phyloP scores from a whole-genome alignment of 768 basidiomycete species.

The Tylopilus sp. region DNA sequence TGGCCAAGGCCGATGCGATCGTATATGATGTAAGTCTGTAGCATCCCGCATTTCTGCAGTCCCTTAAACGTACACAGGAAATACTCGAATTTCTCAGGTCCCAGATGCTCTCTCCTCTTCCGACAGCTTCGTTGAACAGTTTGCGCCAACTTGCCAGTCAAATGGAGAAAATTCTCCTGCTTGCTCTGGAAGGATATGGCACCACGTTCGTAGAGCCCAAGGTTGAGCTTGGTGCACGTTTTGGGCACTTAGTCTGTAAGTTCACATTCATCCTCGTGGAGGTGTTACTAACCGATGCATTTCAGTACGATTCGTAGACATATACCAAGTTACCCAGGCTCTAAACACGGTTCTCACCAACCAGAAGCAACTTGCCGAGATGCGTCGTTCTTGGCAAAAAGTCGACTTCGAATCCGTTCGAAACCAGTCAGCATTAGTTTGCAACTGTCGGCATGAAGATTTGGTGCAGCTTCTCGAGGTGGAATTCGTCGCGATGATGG shows the following conservation, averaged over 20 bases:
- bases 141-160: slow-evolving; percentile 82
- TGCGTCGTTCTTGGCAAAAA: slow-evolving; percentile 85
- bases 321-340: slow-evolving; percentile 89
- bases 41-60: slow-evolving; percentile 1
- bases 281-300: slow-evolving; percentile 4
- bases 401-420: slow-evolving; percentile 89
- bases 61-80: slow-evolving; percentile 51
- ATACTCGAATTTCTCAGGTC: slow-evolving; percentile 81
- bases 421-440: slow-evolving; percentile 89
- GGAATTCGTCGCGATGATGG: slow-evolving; percentile 77
- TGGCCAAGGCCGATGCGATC: slow-evolving; percentile 88
- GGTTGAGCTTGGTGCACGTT: slow-evolving; percentile 86
- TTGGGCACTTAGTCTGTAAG: slow-evolving; percentile 86
- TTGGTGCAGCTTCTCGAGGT: slow-evolving; percentile 81
- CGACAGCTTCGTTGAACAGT: slow-evolving; percentile 61
- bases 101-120: slow-evolving; percentile 78
- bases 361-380: slow-evolving; percentile 79
- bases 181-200: slow-evolving; percentile 78
- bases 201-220: slow-evolving; percentile 91
- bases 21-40: slow-evolving; percentile 77
- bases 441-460: slow-evolving; percentile 90
- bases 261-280: slow-evolving; percentile 21
- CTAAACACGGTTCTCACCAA: slow-evolving; percentile 85
- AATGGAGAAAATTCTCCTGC: slow-evolving; percentile 86
- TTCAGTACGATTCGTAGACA: slow-evolving; percentile 85